Percentiles rank a stretch among this genome's conserved stretches.
These are phyloP conservation scores for Thermomyces lanuginosus DNA, from an alignment of 2,329 filamentous ascomycete species.

Conservation along the genomic window DNA sequence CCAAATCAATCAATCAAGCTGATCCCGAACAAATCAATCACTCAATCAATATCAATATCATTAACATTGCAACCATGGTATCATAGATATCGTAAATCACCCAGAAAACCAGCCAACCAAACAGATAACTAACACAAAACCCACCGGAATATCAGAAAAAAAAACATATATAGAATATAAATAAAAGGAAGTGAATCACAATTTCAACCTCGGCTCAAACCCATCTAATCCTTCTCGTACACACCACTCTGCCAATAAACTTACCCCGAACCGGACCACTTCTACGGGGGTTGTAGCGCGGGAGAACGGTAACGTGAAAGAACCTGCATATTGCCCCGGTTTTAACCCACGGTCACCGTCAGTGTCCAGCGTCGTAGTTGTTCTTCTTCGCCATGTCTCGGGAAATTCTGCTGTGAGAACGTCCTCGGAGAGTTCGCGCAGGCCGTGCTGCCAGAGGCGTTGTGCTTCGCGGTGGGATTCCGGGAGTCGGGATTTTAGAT, in stretches of 20 bases:
- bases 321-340: conserved; percentile 19
- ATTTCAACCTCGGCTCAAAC: conserved; percentile 26
- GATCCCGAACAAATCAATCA: too few species aligned
- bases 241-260: conserved; percentile 32
- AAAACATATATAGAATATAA: conserved; percentile 3
- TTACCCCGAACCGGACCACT: conserved; percentile 28
- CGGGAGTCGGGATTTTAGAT: conserved; percentile 24
- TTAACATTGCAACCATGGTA: neutral
- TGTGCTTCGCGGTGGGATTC: conserved; percentile 28
- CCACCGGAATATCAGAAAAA: conserved; percentile 1
- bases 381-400: conserved; percentile 28
- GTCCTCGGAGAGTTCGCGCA: conserved; percentile 24
- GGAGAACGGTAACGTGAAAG: conserved; percentile 29
- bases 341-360: conserved; percentile 19
- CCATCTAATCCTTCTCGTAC: conserved; percentile 29
- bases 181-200: conserved; percentile 14
- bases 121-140: neutral
- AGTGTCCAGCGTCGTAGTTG: conserved; percentile 21
- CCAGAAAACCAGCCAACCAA: neutral
- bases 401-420: conserved; percentile 27
- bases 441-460: conserved; percentile 29
- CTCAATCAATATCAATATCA: conserved; percentile 1
- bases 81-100: neutral
- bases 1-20: too few species aligned
- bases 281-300: conserved; percentile 28